phyloP scores from a whole-genome alignment of 2,329 filamentous ascomycete genomes.

The Curvularia eragrostidis region DNA sequence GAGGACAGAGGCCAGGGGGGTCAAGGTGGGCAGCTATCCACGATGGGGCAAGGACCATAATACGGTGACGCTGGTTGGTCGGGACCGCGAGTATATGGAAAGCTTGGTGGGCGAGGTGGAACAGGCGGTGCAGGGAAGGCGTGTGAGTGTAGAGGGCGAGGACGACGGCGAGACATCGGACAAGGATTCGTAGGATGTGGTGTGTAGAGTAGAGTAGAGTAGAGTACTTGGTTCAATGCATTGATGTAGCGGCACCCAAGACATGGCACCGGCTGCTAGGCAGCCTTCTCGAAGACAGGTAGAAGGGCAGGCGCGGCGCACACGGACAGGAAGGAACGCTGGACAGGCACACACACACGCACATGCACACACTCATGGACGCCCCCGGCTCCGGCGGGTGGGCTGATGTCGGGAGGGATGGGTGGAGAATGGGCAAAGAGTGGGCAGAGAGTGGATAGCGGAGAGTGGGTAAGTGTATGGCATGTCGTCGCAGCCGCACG shows the following conservation, averaged over 20 bases:
- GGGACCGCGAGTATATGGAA: conserved; percentile 78
- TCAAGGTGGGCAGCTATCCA: conserved; percentile 96
- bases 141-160: conserved; percentile 72
- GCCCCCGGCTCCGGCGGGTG: conserved; percentile 6
- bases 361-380: conserved; percentile 5
- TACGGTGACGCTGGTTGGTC: conserved; percentile 85
- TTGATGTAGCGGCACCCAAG: not conserved
- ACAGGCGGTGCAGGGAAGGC: conserved; percentile 73
- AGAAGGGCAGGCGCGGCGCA: conserved; percentile 25
- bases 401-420: not conserved
- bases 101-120: conserved; percentile 79
- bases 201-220: no score
- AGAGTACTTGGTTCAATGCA: no score
- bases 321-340: no score
- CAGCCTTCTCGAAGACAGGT: conserved; percentile 38
- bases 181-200: conserved; percentile 41
- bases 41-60: conserved; percentile 87
- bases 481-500: no score
- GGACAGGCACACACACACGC: not conserved
- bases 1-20: conserved; percentile 73
- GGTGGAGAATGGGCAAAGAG: no score
- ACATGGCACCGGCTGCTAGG: conserved; percentile 12
- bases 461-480: no score
- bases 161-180: conserved; percentile 53
- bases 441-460: no score